Base-by-base conservation (phyloP, 345 rosid species). In the Garcia nutans region DNA sequence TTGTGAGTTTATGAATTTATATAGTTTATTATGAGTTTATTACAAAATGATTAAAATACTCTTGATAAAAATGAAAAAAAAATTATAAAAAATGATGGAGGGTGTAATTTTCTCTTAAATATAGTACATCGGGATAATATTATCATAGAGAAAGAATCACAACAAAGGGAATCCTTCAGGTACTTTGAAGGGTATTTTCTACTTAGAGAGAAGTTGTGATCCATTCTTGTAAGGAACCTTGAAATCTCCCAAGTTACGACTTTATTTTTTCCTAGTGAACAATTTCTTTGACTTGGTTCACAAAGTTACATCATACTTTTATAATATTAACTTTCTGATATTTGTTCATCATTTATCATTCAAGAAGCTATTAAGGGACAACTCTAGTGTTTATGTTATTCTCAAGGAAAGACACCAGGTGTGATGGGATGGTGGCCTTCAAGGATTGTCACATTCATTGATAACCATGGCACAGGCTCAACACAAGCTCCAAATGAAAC, bases 351-450 rank as follows among this genome's bases (percentile, higher is more conserved):
- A 64, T 49, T 65, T 75, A 19, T 49, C 59, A 59, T 80, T 78
- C 70, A 91, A 93, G 97, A 92, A 84, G 97, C 98, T 49, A 97
- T 91, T 1, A 92, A 89, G 82, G 97, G 97, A 68, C 93, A 90
- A 81, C 84, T 81, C 47, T 86, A 97, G 97, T 92, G 93, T 74
- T 85, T 94, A 75, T 77, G 90, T 76, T 97, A 94, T 74, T 67
- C 91, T 1, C 88, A 88, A 78, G 97, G 97, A 75, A 94, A 94
- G 86, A 97, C 97, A 59, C 94, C 97, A 0, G 95, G 97, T 66
- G 91, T 92, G 73, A 82, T 94, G 88, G 98, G 97, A 77, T 90
- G 91, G 98, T 94, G 98, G 98, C 93, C 97, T 71, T 94, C 93
- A 24, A 91, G 97, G 86, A 85, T 95, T 44, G 92, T 90, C 65